Base-by-base conservation (phyloP, 2,329 filamentous ascomycete species). In the Scopulariopsis brevicaulis region DNA sequence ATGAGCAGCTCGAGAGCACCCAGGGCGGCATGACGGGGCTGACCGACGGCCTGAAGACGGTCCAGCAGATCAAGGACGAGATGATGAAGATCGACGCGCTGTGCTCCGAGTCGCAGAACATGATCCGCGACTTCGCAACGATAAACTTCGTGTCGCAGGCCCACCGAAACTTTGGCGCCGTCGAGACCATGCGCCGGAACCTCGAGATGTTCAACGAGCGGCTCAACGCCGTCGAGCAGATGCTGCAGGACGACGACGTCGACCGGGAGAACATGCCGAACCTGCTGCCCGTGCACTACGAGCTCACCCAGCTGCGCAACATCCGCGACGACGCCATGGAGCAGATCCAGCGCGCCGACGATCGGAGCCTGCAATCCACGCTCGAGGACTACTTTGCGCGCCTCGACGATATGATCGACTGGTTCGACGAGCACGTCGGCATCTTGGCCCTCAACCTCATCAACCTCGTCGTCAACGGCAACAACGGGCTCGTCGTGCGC, bases 31-130 rank as follows among this genome's bases (percentile, higher is more conserved):
- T 99, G 85, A 87, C 77, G 63, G 89, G 89, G 62, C 86, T 99
- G 63, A 84, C 83, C 52, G 91, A 96, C 68, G 92, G 92, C 59
- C 92, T 97, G 73, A 89, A 92, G 71, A 90, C 90, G 61, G 89
- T 99, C 40, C 87, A 90, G 68, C 83, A 88, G 65, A 96, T 96
- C 74, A 96, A 96, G 72, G 93, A 97, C 64, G 94, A 99, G 76
- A 94, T 99, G 84, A 91, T 95, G 79, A 95, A 93, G 74, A 97
- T 99, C 67, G 94, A 99, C 76, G 91, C 90, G 74, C 83, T 99
- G 63, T 99, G 94, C 75, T 91, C 92, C 62, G 95, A 99, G 73
- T 92, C 92, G 58, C 93, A 97, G 76, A 90, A 90, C 69, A 96
- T 96, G 84, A 96, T 99, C 67, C 86, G 89, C 67, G 94, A 99